Conservation (phyloP, 1,139 yeast species). For the Pichia inconspicua region DNA sequence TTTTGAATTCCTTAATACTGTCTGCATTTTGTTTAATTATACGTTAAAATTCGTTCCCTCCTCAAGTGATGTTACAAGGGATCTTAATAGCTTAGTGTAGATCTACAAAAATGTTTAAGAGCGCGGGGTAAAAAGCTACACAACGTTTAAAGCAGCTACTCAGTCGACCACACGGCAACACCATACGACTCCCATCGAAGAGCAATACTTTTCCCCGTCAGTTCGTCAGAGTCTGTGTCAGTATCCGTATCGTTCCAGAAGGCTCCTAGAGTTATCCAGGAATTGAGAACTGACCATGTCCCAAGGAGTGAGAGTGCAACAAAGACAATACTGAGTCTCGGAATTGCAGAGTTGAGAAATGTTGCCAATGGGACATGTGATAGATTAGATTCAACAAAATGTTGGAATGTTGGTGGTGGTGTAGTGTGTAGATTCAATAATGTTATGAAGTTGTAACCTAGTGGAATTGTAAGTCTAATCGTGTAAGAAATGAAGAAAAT, state of each 20-base stretch:
- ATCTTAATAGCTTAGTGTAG: too few species aligned
- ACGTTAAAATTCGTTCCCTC: too few species aligned
- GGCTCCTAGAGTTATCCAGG: slow-evolving; percentile 35
- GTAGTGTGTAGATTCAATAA: slow-evolving; percentile 37
- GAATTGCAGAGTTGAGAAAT: slow-evolving; percentile 65
- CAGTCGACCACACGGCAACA: neutral
- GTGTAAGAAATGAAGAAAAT: slow-evolving; percentile 76
- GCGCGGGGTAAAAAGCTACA: too few species aligned
- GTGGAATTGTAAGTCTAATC: slow-evolving; percentile 74
- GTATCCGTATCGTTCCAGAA: slow-evolving; percentile 38
- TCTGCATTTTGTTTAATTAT: too few species aligned
- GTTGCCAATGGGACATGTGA: slow-evolving; percentile 70
- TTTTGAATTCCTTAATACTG: too few species aligned
- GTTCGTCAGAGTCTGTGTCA: slow-evolving; percentile 23
- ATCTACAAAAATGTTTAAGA: too few species aligned
- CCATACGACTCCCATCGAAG: neutral
- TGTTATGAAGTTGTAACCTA: slow-evolving; percentile 71
- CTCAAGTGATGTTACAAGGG: too few species aligned
- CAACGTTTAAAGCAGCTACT: too few species aligned
- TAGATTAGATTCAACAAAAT: slow-evolving; percentile 67
- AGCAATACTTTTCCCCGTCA: neutral
- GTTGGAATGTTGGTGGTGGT: slow-evolving; percentile 34
- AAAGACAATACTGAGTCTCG: slow-evolving; percentile 65
- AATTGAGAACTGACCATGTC: slow-evolving; percentile 58
- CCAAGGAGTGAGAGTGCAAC: slow-evolving; percentile 54